Evolutionary conservation across 192 early-diverging fungal genomes (phyloP), one percentile per base, ranked within the genome.

Genomic region (Rhizophagus sp.): DNA sequence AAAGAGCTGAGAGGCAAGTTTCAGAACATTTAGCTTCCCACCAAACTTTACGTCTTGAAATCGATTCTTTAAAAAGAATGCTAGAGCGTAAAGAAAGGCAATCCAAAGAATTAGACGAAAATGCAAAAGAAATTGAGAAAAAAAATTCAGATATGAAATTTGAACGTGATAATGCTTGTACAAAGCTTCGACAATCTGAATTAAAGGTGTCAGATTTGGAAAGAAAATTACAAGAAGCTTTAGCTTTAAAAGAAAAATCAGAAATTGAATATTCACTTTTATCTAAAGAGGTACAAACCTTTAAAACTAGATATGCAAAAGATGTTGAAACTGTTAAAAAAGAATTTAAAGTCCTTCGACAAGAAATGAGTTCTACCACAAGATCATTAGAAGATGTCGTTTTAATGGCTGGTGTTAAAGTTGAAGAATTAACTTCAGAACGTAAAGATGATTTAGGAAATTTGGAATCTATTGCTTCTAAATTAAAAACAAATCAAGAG

Each of bases 401-500:
- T 33, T 61, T 79, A 11, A 79, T 70, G 78, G 61, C 78, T 47
- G 41, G 78, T 62, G 47, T 79, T 49, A 41, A 34, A 11, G 39
- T 79, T 52, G 78, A 79, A 70, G 78, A 79, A 61, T 57, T 79
- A 70, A 79, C 50, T 12, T 61, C 78, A 19, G 67, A 62, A 39
- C 41, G 67, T 57, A 79, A 79, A 36, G 36, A 13, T 6, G 67
- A 79, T 13, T 1, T 79, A n/a, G 47, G 33, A 36, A 70, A 68
- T 61, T 70, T 79, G 24, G 78, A 79, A 52, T 39, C 47, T 27
- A 61, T 66, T 57, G 49, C 68, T 50, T 9, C 24, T 30, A 69
- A 79, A 66, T 70, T 79, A 36, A 52, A 79, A 79, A 49, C 71
- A 61, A 79, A 79, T 70, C 78, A 79, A 57, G 78, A 79, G 24